Percentiles rank a stretch among this genome's conserved stretches.
phyloP scores from a whole-genome alignment of 345 rosid species.

The Bruguiera gymnorhiza region DNA sequence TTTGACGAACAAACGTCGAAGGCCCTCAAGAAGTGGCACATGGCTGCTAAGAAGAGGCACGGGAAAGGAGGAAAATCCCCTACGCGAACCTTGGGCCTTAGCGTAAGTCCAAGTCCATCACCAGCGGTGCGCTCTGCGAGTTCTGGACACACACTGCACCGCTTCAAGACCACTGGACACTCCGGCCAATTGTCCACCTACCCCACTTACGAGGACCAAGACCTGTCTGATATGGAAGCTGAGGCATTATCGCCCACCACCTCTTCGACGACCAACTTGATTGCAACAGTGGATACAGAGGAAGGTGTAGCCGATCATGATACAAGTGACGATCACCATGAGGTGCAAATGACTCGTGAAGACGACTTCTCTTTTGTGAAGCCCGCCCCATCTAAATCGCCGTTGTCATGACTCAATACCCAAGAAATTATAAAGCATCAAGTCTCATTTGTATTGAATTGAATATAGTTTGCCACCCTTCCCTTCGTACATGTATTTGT shows the following conservation, averaged over 20 bases:
- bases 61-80: constrained; percentile 51
- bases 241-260: constrained; percentile 51
- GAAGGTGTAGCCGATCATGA: constrained; percentile 24
- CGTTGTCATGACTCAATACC: constrained; percentile 5
- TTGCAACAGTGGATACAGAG: constrained; percentile 24
- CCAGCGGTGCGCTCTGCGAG: constrained; percentile 21
- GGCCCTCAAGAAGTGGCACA: constrained; percentile 91
- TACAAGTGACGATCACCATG: constrained; percentile 27
- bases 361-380: constrained; percentile 69
- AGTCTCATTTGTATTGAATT: too few species aligned
- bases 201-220: constrained; percentile 41
- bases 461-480: too few species aligned
- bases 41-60: constrained; percentile 61
- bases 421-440: too few species aligned
- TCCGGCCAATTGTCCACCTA: constrained; percentile 34
- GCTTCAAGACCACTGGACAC: constrained; percentile 82
- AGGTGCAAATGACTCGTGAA: constrained; percentile 28
- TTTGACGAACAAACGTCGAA: constrained; percentile 91
- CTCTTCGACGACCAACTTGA: constrained; percentile 30
- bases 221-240: constrained; percentile 58
- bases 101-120: constrained; percentile 39
- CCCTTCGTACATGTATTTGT: background rate
- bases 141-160: constrained; percentile 43
- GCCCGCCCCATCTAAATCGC: constrained; percentile 38
- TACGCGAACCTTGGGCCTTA: constrained; percentile 45